phyloP scores from a whole-genome alignment of 2,329 filamentous ascomycete genomes.

The Conoideocrella luteorostrata region DNA sequence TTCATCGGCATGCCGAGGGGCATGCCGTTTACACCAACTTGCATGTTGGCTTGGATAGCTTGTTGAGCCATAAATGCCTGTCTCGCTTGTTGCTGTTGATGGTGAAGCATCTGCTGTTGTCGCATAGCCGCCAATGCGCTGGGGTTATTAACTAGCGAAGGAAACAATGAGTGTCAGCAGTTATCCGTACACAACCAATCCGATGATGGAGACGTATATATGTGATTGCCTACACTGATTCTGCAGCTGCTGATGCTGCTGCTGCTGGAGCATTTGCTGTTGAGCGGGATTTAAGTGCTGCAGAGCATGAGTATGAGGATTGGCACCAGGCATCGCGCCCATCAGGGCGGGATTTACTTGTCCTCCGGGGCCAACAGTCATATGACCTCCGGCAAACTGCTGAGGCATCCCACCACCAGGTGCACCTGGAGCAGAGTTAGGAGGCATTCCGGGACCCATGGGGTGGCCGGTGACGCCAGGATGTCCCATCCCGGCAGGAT shows the following conservation, averaged over 20 bases:
- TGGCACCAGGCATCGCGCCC: constrained; percentile 64
- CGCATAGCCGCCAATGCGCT: constrained; percentile 36
- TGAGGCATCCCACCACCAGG: constrained; percentile 60
- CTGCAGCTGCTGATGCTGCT: constrained; percentile 32
- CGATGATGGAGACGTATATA: no score
- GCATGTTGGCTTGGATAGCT: constrained; percentile 46
- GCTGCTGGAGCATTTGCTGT: constrained; percentile 52
- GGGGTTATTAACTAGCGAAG: constrained; percentile 27
- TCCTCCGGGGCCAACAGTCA: constrained; percentile 63
- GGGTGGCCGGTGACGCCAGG: constrained; percentile 63
- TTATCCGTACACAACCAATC: no score
- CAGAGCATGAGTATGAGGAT: constrained; percentile 61
- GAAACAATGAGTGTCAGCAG: constrained; percentile 1
- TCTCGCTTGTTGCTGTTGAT: constrained; percentile 45
- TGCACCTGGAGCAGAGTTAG: constrained; percentile 62
- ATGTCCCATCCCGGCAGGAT: constrained; percentile 66
- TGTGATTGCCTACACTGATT: constrained; percentile 31
- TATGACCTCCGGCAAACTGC: constrained; percentile 56
- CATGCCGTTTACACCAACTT: constrained; percentile 34
- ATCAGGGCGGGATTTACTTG: constrained; percentile 73
- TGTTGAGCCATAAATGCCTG: constrained; percentile 51
- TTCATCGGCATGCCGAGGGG: constrained; percentile 46
- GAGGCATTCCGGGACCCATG: constrained; percentile 56
- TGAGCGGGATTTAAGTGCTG: constrained; percentile 63
- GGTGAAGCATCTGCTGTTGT: constrained; percentile 52